Conservation (phyloP, 345 rosid genomes). For the Erodium maritimum region DNA sequence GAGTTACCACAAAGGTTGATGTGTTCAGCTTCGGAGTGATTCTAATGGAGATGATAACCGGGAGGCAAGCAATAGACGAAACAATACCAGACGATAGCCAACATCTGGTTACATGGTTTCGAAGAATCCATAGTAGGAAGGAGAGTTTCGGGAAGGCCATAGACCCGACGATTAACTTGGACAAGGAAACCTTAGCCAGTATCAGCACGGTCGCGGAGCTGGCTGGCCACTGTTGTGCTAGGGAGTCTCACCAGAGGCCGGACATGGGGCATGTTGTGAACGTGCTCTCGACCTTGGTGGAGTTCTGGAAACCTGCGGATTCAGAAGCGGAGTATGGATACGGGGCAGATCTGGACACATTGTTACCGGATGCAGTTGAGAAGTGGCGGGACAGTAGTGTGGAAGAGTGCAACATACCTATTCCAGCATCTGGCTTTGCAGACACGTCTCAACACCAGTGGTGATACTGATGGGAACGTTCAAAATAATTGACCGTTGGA, state of each 20-base stretch:
- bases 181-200: background rate
- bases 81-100: background rate
- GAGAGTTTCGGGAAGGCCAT: background rate
- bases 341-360: background rate
- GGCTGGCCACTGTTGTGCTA: slow-evolving; percentile 17
- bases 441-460: too few relatives aligned
- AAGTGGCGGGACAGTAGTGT: slow-evolving; percentile 11
- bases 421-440: too few relatives aligned
- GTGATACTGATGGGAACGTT: too few relatives aligned
- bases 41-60: background rate
- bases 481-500: too few relatives aligned
- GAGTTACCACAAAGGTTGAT: background rate
- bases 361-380: background rate
- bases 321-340: background rate
- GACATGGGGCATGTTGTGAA: slow-evolving; percentile 26
- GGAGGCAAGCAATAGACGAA: background rate
- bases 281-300: slow-evolving; percentile 13
- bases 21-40: background rate
- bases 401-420: too few relatives aligned
- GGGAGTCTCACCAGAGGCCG: slow-evolving; percentile 15
- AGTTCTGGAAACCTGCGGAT: slow-evolving; percentile 3
- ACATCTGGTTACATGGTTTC: background rate
- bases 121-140: background rate
- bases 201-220: background rate
- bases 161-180: background rate